Evolutionary conservation across 192 early-diverging fungal species (phyloP).

Genomic region (Backusella tuberculispora): DNA sequence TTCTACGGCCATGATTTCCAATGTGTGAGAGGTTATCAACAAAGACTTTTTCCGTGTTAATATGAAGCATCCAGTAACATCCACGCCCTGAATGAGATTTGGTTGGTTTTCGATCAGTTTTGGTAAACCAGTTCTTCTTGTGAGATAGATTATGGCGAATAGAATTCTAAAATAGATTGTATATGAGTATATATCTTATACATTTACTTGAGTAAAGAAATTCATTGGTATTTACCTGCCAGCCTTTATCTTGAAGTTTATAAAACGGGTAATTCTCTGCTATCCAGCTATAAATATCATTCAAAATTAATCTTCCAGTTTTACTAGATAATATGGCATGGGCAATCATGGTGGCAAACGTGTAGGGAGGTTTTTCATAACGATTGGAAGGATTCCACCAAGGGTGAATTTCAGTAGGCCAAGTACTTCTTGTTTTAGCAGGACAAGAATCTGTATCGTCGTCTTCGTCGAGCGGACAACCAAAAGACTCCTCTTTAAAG

Average conservation of each 20-base stretch:
- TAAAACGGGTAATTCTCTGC: conserved; percentile 69
- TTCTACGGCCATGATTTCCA: not conserved
- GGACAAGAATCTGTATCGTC: not conserved
- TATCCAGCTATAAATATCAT: conserved; percentile 85
- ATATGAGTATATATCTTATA: not conserved
- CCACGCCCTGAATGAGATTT: conserved; percentile 67
- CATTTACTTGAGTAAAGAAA: not conserved
- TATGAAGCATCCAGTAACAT: conserved; percentile 63
- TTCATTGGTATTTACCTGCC: conserved; percentile 62
- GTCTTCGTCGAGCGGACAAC: not conserved
- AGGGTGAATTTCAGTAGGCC: conserved; percentile 14
- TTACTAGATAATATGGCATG: conserved; percentile 70
- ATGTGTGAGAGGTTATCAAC: conserved; percentile 31
- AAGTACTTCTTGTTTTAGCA: not conserved
- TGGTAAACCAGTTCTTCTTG: conserved; percentile 74
- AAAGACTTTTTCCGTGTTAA: conserved; percentile 29
- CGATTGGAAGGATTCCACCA: conserved; percentile 25
- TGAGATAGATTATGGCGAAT: conserved; percentile 88
- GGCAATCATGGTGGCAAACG: conserved; percentile 80
- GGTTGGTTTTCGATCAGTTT: conserved; percentile 65
- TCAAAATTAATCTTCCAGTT: conserved; percentile 65
- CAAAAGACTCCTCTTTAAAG: conserved; percentile 4
- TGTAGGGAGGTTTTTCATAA: conserved; percentile 62
- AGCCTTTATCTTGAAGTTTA: conserved; percentile 64
- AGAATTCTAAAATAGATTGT: conserved; percentile 71